These are phyloP conservation scores for Boeremia lycopersici DNA, from an alignment of 2,329 filamentous ascomycete genomes.

Conservation along the genomic window DNA sequence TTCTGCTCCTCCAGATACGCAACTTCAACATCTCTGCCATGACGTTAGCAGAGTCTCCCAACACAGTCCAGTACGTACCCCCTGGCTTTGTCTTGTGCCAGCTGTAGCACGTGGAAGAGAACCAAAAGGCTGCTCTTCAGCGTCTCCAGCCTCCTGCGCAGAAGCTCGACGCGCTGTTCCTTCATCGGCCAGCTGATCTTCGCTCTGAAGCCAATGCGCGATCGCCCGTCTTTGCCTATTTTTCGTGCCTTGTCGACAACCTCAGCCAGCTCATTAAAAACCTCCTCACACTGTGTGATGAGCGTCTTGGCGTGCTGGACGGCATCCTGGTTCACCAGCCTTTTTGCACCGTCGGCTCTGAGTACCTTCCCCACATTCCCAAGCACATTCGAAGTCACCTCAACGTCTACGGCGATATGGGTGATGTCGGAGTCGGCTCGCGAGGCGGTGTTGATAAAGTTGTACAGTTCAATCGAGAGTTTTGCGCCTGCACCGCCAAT, in stretches of 20 bases:
- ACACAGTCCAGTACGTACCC: constrained; percentile 11
- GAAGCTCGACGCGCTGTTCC: constrained; percentile 32
- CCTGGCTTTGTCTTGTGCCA: constrained; percentile 31
- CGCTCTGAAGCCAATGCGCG: constrained; percentile 18
- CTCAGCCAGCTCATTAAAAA: constrained; percentile 34
- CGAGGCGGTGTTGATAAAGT: constrained; percentile 25
- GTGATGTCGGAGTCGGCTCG: constrained; percentile 32
- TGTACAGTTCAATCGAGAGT: constrained; percentile 32
- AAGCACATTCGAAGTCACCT: constrained; percentile 32
- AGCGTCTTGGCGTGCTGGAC: constrained; percentile 30
- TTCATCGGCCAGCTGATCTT: constrained; percentile 35
- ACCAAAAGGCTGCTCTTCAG: constrained; percentile 36
- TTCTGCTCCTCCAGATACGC: constrained; percentile 26
- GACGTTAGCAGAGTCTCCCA: background rate
- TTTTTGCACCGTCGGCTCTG: constrained; percentile 19
- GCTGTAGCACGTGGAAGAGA: constrained; percentile 34
- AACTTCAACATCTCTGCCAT: background rate
- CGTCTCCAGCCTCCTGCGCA: constrained; percentile 32
- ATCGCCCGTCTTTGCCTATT: constrained; percentile 22
- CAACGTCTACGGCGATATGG: constrained; percentile 34
- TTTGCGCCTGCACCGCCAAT: constrained; percentile 32
- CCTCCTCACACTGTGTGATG: constrained; percentile 31
- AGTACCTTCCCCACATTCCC: constrained; percentile 32
- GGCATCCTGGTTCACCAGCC: constrained; percentile 28
- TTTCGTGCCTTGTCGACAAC: constrained; percentile 30